Percentiles rank a stretch among this genome's conserved stretches.
phyloP scores from a whole-genome alignment of 495 filamentous ascomycete species.

The Penicillium pancosmium region DNA sequence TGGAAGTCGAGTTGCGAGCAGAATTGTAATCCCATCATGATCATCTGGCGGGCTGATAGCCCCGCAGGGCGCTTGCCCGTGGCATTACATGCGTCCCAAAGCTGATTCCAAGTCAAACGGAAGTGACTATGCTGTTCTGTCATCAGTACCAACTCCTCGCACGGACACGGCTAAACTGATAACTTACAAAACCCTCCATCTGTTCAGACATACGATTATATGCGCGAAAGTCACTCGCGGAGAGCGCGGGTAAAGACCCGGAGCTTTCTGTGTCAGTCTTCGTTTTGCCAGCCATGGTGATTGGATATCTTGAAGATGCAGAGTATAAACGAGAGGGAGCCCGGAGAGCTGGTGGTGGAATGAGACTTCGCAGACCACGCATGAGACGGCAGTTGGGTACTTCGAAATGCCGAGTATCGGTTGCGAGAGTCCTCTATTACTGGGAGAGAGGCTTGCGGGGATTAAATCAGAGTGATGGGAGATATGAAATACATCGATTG shows the following conservation, averaged over 20 bases:
- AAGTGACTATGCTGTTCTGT: constrained; percentile 71
- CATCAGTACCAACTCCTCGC: constrained; percentile 5
- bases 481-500: neutral
- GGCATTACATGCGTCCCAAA: constrained; percentile 64
- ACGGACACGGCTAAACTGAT: constrained; percentile 1
- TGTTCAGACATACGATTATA: constrained; percentile 77
- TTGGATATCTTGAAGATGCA: neutral
- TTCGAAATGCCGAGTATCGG: constrained; percentile 18
- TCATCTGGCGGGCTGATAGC: constrained; percentile 65
- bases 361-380: constrained; percentile 13
- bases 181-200: constrained; percentile 73
- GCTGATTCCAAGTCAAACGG: constrained; percentile 68
- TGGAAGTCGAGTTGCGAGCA: constrained; percentile 70
- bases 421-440: neutral
- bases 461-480: neutral
- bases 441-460: neutral
- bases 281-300: constrained; percentile 14
- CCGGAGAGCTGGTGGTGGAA: constrained; percentile 14
- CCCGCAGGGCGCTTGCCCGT: constrained; percentile 54
- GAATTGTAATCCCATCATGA: constrained; percentile 67
- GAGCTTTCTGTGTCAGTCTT: constrained; percentile 1
- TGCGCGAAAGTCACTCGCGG: constrained; percentile 55
- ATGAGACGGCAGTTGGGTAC: constrained; percentile 27
- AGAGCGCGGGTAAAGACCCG: constrained; percentile 44
- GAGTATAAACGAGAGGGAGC: constrained; percentile 4